Percentiles rank a stretch among this genome's conserved stretches.
phyloP scores from a whole-genome alignment of 768 basidiomycete genomes.

The Sarcodon aspratus region DNA sequence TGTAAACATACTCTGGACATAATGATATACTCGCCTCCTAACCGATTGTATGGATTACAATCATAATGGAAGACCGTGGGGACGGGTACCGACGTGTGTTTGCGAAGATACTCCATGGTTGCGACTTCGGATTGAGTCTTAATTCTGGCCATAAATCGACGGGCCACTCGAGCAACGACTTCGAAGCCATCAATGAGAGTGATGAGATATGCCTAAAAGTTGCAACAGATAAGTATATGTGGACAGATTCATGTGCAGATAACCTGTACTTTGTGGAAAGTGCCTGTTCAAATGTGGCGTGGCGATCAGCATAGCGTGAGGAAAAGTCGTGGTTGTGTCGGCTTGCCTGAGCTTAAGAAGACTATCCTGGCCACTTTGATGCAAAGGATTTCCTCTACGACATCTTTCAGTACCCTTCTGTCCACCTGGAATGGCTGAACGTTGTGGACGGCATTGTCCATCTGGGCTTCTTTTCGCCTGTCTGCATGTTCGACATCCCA shows the following conservation, averaged over 20 bases:
- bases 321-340: slow-evolving; percentile 4
- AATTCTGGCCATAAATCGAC: slow-evolving; percentile 76
- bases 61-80: slow-evolving; percentile 70
- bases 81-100: slow-evolving; percentile 60
- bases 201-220: slow-evolving; percentile 59
- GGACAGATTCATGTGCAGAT: neutral
- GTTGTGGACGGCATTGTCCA: slow-evolving; percentile 51
- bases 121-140: slow-evolving; percentile 86
- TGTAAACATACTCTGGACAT: slow-evolving; percentile 64
- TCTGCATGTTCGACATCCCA: slow-evolving; percentile 68
- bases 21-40: slow-evolving; percentile 78
- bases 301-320: slow-evolving; percentile 3
- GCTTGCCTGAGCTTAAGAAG: slow-evolving; percentile 67
- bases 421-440: slow-evolving; percentile 67
- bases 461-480: slow-evolving; percentile 48
- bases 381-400: slow-evolving; percentile 61
- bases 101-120: slow-evolving; percentile 70
- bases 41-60: slow-evolving; percentile 72
- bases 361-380: slow-evolving; percentile 56
- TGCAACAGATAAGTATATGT: slow-evolving; percentile 1
- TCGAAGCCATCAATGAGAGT: slow-evolving; percentile 50
- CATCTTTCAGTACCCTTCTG: slow-evolving; percentile 61
- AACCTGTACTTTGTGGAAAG: slow-evolving; percentile 66
- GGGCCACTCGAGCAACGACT: slow-evolving; percentile 70
- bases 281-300: slow-evolving; percentile 31